Base-by-base conservation (phyloP, 2,329 filamentous ascomycete species). In the Diaporthe velutina region DNA sequence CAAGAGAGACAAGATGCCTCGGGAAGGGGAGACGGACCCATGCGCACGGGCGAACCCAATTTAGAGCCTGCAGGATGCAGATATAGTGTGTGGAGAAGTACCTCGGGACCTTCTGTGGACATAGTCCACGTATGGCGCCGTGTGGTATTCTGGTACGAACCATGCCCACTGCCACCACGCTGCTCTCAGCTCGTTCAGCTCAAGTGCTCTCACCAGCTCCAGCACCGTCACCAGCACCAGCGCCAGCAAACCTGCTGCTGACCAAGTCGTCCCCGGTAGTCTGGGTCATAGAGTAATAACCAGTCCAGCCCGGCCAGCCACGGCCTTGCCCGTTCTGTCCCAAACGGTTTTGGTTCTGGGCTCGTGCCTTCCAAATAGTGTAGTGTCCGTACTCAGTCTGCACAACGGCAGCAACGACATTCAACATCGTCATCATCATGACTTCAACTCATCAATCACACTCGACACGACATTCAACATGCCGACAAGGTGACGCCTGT, bases 51-150 rank as follows among this genome's bases (percentile, higher is more conserved):
- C 64, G 48, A 68, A 54, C 45, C 64, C 64, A 68, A 54, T 68
- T 68, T 68, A 68, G 48, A 28, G 64, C 64, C 64, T 68, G 64
- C 64, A 68, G 45, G 64, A 38, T 68, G 48, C 64, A 54, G 64
- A 33, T 38, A 68, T 52, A 52, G 64, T 50, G 64, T n/a, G 61
- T 67, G 45, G 22, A 50, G 40, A 64, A 64, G 61, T 50, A 50
- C 28, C 60, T 33, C 60, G 60, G 12, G 48, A 66, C 60, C 40
- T 66, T 4, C 5, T 13, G 35, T 22, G 3, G 1, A 6, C 55
- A 4, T 4, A 33, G 19, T 48, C 60, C 60, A 64, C 40, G 40
- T 64, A 64, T 64, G 12, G 35, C 38, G 45, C 15, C 2, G 25
- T 1, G 8, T 3, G 45, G 45, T 52, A 38, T 6, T 2, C 19